Evolutionary conservation across 352 stramenopile genomes (phyloP).

Genomic region (Pythium utonaiense): DNA sequence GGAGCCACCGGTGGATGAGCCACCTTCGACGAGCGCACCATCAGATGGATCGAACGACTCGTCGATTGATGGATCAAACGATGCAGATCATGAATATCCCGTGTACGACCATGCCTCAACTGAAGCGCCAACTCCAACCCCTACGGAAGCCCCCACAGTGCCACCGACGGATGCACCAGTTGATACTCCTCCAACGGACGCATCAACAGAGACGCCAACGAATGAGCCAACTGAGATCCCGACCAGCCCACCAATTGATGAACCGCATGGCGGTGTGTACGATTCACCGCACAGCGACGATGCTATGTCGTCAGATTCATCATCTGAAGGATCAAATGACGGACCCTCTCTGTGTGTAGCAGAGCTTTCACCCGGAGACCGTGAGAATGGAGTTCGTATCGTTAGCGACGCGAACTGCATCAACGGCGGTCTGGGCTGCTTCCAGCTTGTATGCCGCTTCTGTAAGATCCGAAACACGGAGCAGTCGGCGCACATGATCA

Average conservation of each 20-base stretch:
- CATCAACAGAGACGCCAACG: slow-evolving; percentile 1
- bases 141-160: neutral
- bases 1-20: too few species aligned
- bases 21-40: too few species aligned
- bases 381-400: slow-evolving; percentile 5
- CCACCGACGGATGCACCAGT: neutral
- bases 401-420: slow-evolving; percentile 19
- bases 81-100: neutral
- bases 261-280: neutral
- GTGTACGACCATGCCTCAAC: neutral
- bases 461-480: slow-evolving; percentile 20
- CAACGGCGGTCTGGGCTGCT: slow-evolving; percentile 27
- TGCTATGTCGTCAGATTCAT: neutral
- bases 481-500: slow-evolving; percentile 11
- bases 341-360: slow-evolving; percentile 1
- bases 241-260: neutral
- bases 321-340: neutral
- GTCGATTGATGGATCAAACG: neutral
- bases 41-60: too few species aligned
- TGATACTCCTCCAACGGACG: too few species aligned
- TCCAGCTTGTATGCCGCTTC: slow-evolving; percentile 24
- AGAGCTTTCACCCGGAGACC: slow-evolving; percentile 14
- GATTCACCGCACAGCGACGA: neutral
- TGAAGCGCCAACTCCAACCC: neutral
- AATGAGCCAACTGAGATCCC: neutral